phyloP scores from a whole-genome alignment of 169 alveolate species.

The Plasmodium chabaudi region DNA sequence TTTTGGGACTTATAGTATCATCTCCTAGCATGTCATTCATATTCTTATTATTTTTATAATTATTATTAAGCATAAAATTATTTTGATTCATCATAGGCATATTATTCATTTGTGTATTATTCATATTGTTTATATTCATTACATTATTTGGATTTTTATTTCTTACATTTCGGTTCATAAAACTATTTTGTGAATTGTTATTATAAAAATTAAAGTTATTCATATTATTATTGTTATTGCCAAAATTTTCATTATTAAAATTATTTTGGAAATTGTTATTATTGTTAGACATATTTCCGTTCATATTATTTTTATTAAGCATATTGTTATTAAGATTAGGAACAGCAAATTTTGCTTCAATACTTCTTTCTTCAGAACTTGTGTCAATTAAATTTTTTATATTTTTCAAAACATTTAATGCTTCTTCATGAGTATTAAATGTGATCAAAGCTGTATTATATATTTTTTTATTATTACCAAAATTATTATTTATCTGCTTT shows the following conservation, averaged over 20 bases:
- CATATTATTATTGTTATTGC: slow-evolving; percentile 6
- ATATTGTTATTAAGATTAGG: slow-evolving; percentile 55
- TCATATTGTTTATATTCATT: slow-evolving; percentile 3
- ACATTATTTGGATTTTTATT: slow-evolving; percentile 33
- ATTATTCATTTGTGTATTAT: not conserved
- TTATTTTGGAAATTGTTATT: slow-evolving; percentile 5
- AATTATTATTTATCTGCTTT: slow-evolving; percentile 46
- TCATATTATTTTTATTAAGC: slow-evolving; percentile 10
- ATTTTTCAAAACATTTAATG: slow-evolving; percentile 63
- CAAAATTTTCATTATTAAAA: slow-evolving; percentile 18
- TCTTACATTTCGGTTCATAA: slow-evolving; percentile 43
- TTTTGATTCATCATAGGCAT: not conserved
- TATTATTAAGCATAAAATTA: not conserved
- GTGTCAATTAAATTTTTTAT: slow-evolving; percentile 49
- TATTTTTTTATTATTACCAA: slow-evolving; percentile 31
- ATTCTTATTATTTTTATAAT: not conserved
- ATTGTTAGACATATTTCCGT: not conserved
- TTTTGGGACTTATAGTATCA: not conserved
- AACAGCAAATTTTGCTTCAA: slow-evolving; percentile 70
- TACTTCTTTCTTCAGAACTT: slow-evolving; percentile 38
- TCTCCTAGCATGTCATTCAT: not conserved
- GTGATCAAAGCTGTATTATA: slow-evolving; percentile 64
- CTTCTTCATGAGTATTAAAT: slow-evolving; percentile 68
- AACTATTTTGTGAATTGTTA: slow-evolving; percentile 15
- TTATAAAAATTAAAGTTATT: slow-evolving; percentile 40